Base-by-base conservation (phyloP, 78 protist genomes). In the Dictyostelium capitatum region DNA sequence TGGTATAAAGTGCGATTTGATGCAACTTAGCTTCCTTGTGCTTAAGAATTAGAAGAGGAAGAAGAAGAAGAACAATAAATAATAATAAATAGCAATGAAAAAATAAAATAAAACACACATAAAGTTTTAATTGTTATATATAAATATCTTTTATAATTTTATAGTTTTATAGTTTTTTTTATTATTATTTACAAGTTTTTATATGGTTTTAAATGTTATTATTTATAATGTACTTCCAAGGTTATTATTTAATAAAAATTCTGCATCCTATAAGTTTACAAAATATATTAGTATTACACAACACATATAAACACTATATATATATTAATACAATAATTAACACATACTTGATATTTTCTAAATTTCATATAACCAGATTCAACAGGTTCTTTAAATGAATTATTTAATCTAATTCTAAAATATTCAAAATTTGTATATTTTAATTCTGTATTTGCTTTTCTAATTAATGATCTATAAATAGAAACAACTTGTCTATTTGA, bases 341-440 rank as follows among this genome's bases (percentile, higher is more conserved):
- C 41, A 23, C 67, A 53, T 87, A 87, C 93, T 65, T 87, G 80
- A 65, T 64, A 87, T 64, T 87, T 87, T 78, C 93, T 74, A 54
- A 41, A 47, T 30, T 57, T 47, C 2, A 41, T 56, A 87, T 77
- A 74, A 17, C 43, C 28, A 51, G 57, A n/a, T 50, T 57, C 62
- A 43, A 74, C 83, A 6, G 75, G 78, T 50, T 87, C 84, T 87
- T 87, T 87, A 65, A 87, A 87, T 23, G 93, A n/a, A n/a, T 48
- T 87, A 41, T 53, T 75, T 51, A 87, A 20, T 87, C 84, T 87
- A 3, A 77, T 53, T 77, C 93, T 87, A 67, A 87, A 87, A 30
- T 77, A 87, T 78, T 87, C 93, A 65, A 25, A 87, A 65, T 87
- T 87, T 78, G 93, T 51, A 87, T 48, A 87, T 51, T 78, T 80